phyloP scores from a whole-genome alignment of 2,329 filamentous ascomycete genomes.

The Diaporthe sp. region DNA sequence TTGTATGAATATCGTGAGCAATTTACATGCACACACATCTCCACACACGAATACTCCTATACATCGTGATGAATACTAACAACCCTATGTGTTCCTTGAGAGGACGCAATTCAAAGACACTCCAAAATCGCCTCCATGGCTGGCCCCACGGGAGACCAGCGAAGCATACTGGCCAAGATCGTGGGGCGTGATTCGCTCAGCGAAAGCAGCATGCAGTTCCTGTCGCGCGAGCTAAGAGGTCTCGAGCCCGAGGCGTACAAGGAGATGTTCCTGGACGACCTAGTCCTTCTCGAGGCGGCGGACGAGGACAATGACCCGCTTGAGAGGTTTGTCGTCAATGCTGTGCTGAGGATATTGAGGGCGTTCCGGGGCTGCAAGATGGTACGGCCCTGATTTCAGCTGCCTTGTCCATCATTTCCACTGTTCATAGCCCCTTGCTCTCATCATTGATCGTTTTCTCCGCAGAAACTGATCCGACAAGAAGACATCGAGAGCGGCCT shows the following conservation, averaged over 20 bases:
- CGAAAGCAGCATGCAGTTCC: conserved; percentile 22
- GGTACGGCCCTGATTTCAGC: not conserved
- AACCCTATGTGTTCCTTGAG: not conserved
- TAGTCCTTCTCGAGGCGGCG: conserved; percentile 30
- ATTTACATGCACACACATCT: not conserved
- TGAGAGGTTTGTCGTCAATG: conserved; percentile 23
- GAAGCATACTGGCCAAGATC: conserved; percentile 26
- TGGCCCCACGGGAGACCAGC: conserved; percentile 24
- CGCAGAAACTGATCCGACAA: conserved; percentile 20
- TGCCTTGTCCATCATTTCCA: not conserved
- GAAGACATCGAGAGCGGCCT: conserved; percentile 32
- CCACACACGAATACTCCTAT: not conserved
- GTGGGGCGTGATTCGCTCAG: conserved; percentile 22
- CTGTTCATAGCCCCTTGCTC: not conserved
- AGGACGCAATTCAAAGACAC: conserved; percentile 35
- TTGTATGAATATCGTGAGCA: conserved; percentile 33
- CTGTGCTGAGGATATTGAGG: conserved; percentile 22
- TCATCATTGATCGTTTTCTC: not conserved
- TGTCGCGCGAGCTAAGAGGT: conserved; percentile 33
- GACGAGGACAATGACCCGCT: conserved; percentile 17
- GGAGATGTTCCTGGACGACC: conserved; percentile 22
- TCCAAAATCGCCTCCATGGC: conserved; percentile 13
- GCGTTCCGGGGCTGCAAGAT: conserved; percentile 20
- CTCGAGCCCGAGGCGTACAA: conserved; percentile 30
- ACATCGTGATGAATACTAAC: not conserved